Evolutionary conservation across 805 yeast species (phyloP).

Genomic region (Kurtzmaniella fragi): DNA sequence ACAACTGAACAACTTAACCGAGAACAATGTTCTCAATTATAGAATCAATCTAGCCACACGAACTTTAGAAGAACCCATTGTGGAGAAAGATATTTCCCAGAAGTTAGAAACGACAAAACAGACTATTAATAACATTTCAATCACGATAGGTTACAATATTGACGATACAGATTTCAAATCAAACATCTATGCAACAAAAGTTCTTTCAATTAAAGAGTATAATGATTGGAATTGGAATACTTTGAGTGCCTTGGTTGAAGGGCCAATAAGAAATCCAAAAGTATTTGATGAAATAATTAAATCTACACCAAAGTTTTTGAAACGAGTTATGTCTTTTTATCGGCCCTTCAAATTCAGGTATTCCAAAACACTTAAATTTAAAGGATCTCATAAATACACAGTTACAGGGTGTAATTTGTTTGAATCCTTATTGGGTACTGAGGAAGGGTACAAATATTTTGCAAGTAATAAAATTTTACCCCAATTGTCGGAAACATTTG

Average conservation of each 20-base stretch:
- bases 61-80: conserved; percentile 2
- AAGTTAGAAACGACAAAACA: conserved; percentile 13
- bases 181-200: conserved; percentile 62
- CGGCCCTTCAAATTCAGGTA: conserved; percentile 89
- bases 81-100: neutral
- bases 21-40: conserved; percentile 9
- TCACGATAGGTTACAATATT: conserved; percentile 13
- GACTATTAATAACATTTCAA: conserved; percentile 16
- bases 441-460: conserved; percentile 64
- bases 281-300: conserved; percentile 70
- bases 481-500: conserved; percentile 84
- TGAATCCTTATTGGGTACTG: conserved; percentile 54
- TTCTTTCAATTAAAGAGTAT: conserved; percentile 72
- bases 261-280: conserved; percentile 71
- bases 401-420: conserved; percentile 74
- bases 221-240: conserved; percentile 86
- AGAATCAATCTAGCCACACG: conserved; percentile 14
- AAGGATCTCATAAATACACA: conserved; percentile 52
- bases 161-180: conserved; percentile 68
- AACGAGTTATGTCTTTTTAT: conserved; percentile 78
- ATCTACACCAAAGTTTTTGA: conserved; percentile 78
- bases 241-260: conserved; percentile 66
- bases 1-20: conserved; percentile 2
- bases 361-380: conserved; percentile 20
- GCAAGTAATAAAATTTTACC: conserved; percentile 74